phyloP scores from a whole-genome alignment of 2,329 filamentous ascomycete genomes.

The Neodidymelliopsis sp. region DNA sequence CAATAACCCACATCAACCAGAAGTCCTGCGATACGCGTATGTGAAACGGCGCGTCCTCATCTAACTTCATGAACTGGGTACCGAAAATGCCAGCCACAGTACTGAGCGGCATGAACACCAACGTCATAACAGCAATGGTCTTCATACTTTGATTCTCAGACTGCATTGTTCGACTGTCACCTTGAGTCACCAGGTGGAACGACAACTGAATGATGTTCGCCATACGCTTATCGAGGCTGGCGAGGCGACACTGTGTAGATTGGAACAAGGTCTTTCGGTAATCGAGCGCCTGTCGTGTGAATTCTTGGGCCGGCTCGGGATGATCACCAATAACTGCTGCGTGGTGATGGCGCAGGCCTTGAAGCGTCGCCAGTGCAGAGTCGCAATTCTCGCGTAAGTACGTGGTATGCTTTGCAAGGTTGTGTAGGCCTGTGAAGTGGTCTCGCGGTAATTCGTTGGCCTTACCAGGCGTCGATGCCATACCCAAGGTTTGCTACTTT shows the following conservation, averaged over 20 bases:
- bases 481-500: slow-evolving; percentile 29
- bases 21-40: slow-evolving; percentile 39
- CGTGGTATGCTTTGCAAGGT: slow-evolving; percentile 50
- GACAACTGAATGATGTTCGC: slow-evolving; percentile 50
- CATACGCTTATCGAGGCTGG: slow-evolving; percentile 48
- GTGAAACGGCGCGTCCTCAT: slow-evolving; percentile 27
- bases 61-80: slow-evolving; percentile 37
- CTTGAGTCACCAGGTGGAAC: slow-evolving; percentile 52
- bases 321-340: slow-evolving; percentile 3
- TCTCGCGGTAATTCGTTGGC: slow-evolving; percentile 27
- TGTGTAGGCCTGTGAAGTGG: slow-evolving; percentile 43
- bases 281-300: slow-evolving; percentile 30
- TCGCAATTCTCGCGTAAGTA: slow-evolving; percentile 49
- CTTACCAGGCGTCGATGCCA: slow-evolving; percentile 27
- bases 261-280: slow-evolving; percentile 45
- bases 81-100: slow-evolving; percentile 44
- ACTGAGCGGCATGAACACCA: slow-evolving; percentile 54
- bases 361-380: slow-evolving; percentile 37
- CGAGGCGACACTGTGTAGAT: slow-evolving; percentile 44
- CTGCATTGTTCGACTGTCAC: slow-evolving; percentile 47
- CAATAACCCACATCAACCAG: slow-evolving; percentile 42
- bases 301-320: slow-evolving; percentile 13
- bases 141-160: slow-evolving; percentile 55
- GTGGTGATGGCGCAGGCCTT: slow-evolving; percentile 34
- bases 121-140: slow-evolving; percentile 54